Evolutionary conservation across 1,284 basidiomycete genomes (phyloP).

Genomic region (Coniferiporia weirii): DNA sequence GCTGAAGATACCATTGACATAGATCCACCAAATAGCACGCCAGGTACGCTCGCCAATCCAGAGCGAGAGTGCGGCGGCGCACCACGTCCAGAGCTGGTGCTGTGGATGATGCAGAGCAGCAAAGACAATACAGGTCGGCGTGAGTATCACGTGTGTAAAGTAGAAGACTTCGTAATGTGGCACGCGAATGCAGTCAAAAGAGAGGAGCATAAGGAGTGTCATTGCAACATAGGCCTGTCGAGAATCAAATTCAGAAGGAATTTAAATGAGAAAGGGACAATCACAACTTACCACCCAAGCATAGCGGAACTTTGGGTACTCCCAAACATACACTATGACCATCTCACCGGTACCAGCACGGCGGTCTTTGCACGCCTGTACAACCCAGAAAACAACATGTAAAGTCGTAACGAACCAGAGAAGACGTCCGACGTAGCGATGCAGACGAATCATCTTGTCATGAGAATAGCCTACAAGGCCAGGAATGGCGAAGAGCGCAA

Average conservation of each 20-base stretch:
- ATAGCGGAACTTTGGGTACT: constrained; percentile 67
- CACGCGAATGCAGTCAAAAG: constrained; percentile 59
- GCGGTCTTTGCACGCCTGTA: constrained; percentile 59
- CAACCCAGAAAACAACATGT: constrained; percentile 73
- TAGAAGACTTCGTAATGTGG: constrained; percentile 77
- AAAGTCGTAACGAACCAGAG: constrained; percentile 67
- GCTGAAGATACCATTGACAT: constrained; percentile 54
- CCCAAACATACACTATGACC: constrained; percentile 61
- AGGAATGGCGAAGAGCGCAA: constrained; percentile 73
- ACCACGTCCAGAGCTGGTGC: constrained; percentile 62
- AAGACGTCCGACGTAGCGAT: constrained; percentile 69
- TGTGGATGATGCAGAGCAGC: constrained; percentile 68
- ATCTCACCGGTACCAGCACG: constrained; percentile 43
- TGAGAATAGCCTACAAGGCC: constrained; percentile 67
- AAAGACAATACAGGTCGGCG: constrained; percentile 56
- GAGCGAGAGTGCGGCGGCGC: constrained; percentile 59
- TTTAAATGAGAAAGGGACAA: background rate
- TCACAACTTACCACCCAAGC: constrained; percentile 62
- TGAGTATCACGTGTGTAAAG: constrained; percentile 61
- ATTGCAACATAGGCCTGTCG: constrained; percentile 64
- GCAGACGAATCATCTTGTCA: constrained; percentile 72
- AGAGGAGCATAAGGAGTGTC: constrained; percentile 61
- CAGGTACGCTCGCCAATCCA: constrained; percentile 66
- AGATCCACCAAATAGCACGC: constrained; percentile 56
- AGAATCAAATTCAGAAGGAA: constrained; percentile 5